A percentile compares a stretch with the other conserved stretches of the same genome.
Conservation (phyloP, 2,329 filamentous ascomycete species). For the Trichophyton rubrum region DNA sequence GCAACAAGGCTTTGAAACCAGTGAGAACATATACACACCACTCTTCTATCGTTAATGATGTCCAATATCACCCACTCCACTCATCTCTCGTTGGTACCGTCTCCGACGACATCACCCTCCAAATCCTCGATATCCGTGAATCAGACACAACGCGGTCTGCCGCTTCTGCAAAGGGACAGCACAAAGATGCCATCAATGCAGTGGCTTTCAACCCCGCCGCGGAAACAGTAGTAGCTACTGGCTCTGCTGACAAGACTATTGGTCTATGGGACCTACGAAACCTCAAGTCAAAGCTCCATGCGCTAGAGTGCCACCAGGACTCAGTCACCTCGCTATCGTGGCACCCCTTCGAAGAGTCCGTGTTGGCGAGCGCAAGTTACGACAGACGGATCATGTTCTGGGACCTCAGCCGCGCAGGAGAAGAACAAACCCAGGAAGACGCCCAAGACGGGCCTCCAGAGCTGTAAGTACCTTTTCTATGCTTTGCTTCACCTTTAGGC, state of each 20-base stretch:
- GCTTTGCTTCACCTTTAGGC: background rate
- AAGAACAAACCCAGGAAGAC: constrained; percentile 91
- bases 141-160: constrained; percentile 53
- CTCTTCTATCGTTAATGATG: constrained; percentile 84
- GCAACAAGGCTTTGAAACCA: constrained; percentile 58
- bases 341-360: constrained; percentile 82
- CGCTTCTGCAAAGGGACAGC: constrained; percentile 58
- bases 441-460: constrained; percentile 90
- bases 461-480: constrained; percentile 48
- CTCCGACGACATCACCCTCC: constrained; percentile 86
- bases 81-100: constrained; percentile 79
- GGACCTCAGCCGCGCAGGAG: constrained; percentile 83
- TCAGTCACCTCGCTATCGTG: constrained; percentile 85
- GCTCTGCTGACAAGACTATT: constrained; percentile 88
- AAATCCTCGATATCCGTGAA: constrained; percentile 77
- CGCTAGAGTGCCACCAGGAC: constrained; percentile 75
- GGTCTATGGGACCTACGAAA: constrained; percentile 92
- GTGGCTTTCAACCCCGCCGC: constrained; percentile 84
- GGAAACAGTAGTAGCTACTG: constrained; percentile 84
- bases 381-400: constrained; percentile 92
- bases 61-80: constrained; percentile 84
- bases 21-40: constrained; percentile 74
- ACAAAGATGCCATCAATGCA: constrained; percentile 90
- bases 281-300: constrained; percentile 78
- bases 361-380: constrained; percentile 83